phyloP scores from a whole-genome alignment of 108 stramenopile genomes.

The Skeletonema marinoi region DNA sequence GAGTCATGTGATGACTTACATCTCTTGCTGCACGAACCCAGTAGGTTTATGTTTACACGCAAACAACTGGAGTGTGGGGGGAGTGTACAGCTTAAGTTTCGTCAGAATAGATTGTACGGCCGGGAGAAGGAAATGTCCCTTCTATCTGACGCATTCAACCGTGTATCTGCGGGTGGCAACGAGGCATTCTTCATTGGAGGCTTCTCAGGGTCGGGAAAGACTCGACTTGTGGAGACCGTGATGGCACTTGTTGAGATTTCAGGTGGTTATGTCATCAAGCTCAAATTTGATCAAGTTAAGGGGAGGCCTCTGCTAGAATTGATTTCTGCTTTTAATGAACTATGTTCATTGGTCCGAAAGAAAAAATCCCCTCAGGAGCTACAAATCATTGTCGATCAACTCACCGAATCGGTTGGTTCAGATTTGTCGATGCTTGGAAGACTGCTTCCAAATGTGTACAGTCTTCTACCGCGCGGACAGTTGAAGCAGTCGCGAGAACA shows the following conservation, averaged over 20 bases:
- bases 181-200: slow-evolving; percentile 44
- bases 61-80: background rate
- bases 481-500: background rate
- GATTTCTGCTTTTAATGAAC: slow-evolving; percentile 34
- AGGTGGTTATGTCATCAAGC: slow-evolving; percentile 12
- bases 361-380: background rate
- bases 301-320: slow-evolving; percentile 20
- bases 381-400: slow-evolving; percentile 8
- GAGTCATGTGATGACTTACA: slow-evolving; percentile 28
- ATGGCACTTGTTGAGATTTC: background rate
- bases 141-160: slow-evolving; percentile 33
- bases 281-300: slow-evolving; percentile 39
- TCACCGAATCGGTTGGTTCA: slow-evolving; percentile 28
- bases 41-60: slow-evolving; percentile 26
- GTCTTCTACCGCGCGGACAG: background rate
- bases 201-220: slow-evolving; percentile 33
- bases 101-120: slow-evolving; percentile 32
- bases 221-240: slow-evolving; percentile 13
- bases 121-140: slow-evolving; percentile 19
- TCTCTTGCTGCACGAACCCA: slow-evolving; percentile 32
- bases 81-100: background rate
- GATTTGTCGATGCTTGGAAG: slow-evolving; percentile 25
- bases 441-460: slow-evolving; percentile 28
- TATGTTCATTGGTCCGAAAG: slow-evolving; percentile 21
- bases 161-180: slow-evolving; percentile 26